A percentile compares a stretch with the other conserved stretches of the same genome.
Evolutionary conservation across 805 yeast species (phyloP).

Genomic region (Metschnikowia lochheadii): DNA sequence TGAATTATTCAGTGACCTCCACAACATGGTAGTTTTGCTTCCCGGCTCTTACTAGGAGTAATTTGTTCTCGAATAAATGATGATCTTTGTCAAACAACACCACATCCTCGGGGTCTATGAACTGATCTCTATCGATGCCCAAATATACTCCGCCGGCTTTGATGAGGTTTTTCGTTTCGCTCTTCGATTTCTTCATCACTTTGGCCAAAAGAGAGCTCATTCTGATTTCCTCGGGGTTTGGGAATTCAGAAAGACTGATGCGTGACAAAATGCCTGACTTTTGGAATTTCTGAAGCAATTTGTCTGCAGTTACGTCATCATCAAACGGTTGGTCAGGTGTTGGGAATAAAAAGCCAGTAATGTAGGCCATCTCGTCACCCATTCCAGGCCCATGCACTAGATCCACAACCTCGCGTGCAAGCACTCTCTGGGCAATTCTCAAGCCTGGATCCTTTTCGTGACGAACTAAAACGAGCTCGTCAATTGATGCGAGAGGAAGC

Average conservation of each 20-base stretch:
- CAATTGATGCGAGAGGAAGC: slow-evolving; percentile 60
- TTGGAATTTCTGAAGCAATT: slow-evolving; percentile 52
- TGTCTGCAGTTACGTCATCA: slow-evolving; percentile 44
- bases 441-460: slow-evolving; percentile 60
- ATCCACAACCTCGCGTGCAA: slow-evolving; percentile 85
- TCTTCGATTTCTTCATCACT: slow-evolving; percentile 45
- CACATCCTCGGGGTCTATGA: slow-evolving; percentile 45
- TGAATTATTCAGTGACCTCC: slow-evolving; percentile 10
- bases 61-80: slow-evolving; percentile 53
- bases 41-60: slow-evolving; percentile 70
- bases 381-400: slow-evolving; percentile 79
- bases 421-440: slow-evolving; percentile 67
- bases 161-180: slow-evolving; percentile 60
- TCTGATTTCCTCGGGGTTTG: slow-evolving; percentile 32
- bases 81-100: slow-evolving; percentile 43
- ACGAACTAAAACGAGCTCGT: slow-evolving; percentile 38
- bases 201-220: slow-evolving; percentile 51
- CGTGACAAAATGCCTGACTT: slow-evolving; percentile 51
- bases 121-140: slow-evolving; percentile 56
- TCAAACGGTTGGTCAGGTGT: slow-evolving; percentile 47
- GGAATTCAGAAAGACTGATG: slow-evolving; percentile 26
- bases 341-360: slow-evolving; percentile 67
- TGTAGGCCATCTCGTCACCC: slow-evolving; percentile 62
- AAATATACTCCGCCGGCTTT: slow-evolving; percentile 69
- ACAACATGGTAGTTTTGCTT: slow-evolving; percentile 62